Evolutionary conservation across 208 protist species (phyloP), one percentile per base, ranked within the genome.

Genomic region (Acanthamoeba healyi): DNA sequence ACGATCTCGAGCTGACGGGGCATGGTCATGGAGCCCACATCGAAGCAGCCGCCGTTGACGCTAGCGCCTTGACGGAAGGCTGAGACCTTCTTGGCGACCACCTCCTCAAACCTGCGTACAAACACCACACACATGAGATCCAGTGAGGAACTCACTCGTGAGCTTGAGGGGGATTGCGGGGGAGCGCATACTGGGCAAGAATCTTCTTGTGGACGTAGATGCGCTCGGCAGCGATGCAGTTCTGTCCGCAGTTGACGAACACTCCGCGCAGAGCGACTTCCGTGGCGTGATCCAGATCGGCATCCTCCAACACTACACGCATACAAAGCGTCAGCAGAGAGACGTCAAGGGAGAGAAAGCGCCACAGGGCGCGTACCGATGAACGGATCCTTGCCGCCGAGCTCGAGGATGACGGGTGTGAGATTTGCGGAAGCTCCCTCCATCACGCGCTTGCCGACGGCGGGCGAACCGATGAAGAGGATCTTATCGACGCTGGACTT

Each of bases 1-100:
- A 99, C 98, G 74, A 97, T 98, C 10, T 97, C 95, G 91, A 98
- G 96, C 88, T 98, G 97, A 42, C 94, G 92, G 90, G 97, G 97
- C 98, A 99, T 99, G 42, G 98, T 98, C 98, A 99, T 99, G 46
- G 98, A 98, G 67, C 98, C 98, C 86, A 96, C 94, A 54, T 99
- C 98, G 34, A 36, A 44, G 34, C 96, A 96, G 61, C 72, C 63
- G 26, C 58, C 94, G 17, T 67, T 65, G 51, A 97, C 72, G 26
- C 87, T 88, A 46, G 87, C 49, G 42, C 98, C 98, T 96, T 99
- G 98, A n/a, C 70, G 70, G 34, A 81, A 44, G 29, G 70, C 70
- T 9, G 10, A 5, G 7, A 44, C 38, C 70, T 81, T 81, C 34
- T 36, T 44, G n/a, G 19, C 36, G 9, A 81, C 70, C 34, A 44